Conservation (phyloP, 805 yeast genomes). For the Candida sithepensis region DNA sequence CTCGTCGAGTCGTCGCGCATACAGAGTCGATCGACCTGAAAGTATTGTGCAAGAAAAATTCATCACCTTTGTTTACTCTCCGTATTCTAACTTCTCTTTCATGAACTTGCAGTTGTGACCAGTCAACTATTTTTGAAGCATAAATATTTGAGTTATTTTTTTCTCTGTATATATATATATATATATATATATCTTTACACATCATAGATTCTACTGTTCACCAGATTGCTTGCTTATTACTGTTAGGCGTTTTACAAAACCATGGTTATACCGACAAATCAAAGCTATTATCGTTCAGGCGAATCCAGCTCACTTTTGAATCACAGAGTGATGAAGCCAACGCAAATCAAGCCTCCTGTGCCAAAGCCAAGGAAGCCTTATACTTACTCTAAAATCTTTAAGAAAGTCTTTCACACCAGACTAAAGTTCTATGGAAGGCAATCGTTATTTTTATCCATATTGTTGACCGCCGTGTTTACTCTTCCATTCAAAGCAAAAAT, state of each 20-base stretch:
- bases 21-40: too few relatives aligned
- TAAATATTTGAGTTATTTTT: too few relatives aligned
- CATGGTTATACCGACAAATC: not conserved
- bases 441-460: conserved; percentile 19
- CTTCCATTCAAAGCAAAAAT: conserved; percentile 20
- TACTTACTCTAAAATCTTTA: conserved; percentile 21
- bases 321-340: not conserved
- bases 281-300: not conserved
- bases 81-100: not conserved
- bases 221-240: not conserved
- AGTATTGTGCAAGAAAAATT: too few relatives aligned
- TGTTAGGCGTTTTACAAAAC: not conserved
- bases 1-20: too few relatives aligned
- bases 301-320: not conserved
- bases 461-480: conserved; percentile 17
- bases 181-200: too few relatives aligned
- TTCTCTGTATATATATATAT: too few relatives aligned
- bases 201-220: too few relatives aligned
- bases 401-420: conserved; percentile 24
- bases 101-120: not conserved
- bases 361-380: conserved; percentile 14
- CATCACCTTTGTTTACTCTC: too few relatives aligned
- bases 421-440: conserved; percentile 28
- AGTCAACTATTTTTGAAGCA: too few relatives aligned
- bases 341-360: not conserved